Conservation (phyloP, 768 basidiomycete species). For the Mycena venus region DNA sequence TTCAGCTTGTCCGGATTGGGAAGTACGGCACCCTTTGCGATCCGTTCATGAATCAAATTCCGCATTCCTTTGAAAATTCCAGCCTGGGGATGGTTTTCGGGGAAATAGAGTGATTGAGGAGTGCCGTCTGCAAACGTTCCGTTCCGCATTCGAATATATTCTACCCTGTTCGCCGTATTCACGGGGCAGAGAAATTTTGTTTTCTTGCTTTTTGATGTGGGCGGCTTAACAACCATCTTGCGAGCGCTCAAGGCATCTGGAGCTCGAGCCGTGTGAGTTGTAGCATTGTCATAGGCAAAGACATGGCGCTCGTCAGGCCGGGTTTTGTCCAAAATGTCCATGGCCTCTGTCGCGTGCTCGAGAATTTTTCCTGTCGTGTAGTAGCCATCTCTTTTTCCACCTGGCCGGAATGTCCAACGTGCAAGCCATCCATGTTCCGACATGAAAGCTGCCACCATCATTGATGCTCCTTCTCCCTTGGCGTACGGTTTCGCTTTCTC, state of each 20-base stretch:
- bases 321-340: neutral
- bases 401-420: neutral
- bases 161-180: neutral
- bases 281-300: neutral
- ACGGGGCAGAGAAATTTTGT: neutral
- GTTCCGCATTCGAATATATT: neutral
- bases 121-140: neutral
- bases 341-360: neutral
- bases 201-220: neutral
- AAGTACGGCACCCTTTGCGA: neutral
- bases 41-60: neutral
- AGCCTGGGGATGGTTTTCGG: neutral
- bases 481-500: conserved; percentile 39
- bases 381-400: neutral
- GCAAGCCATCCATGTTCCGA: conserved; percentile 39
- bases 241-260: neutral
- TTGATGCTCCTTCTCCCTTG: conserved; percentile 46
- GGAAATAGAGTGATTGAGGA: neutral
- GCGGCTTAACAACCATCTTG: neutral
- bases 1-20: neutral
- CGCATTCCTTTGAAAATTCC: conserved; percentile 8
- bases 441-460: conserved; percentile 46
- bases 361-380: neutral
- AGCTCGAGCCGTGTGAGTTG: neutral
- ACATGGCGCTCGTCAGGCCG: neutral